A percentile compares a stretch with the other conserved stretches of the same genome.
phyloP scores from a whole-genome alignment of 1,284 basidiomycete species.

The Pisolithus thermaeus region DNA sequence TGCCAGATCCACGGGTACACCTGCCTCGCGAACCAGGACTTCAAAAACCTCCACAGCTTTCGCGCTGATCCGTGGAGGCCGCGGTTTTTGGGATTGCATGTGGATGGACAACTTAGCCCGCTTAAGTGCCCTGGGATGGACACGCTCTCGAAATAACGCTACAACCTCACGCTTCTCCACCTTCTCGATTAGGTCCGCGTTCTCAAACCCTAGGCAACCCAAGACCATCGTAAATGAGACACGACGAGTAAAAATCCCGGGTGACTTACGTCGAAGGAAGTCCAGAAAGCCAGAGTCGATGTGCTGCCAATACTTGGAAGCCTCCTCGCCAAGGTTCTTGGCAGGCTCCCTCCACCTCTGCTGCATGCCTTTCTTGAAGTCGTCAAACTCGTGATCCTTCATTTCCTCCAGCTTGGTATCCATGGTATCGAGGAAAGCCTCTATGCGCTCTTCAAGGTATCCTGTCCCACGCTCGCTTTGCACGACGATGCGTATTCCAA shows the following conservation, averaged over 20 bases:
- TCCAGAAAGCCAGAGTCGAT: slow-evolving; percentile 69
- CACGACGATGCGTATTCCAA: slow-evolving; percentile 83
- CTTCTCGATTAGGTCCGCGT: slow-evolving; percentile 19
- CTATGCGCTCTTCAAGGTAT: slow-evolving; percentile 88
- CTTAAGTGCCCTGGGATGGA: slow-evolving; percentile 65
- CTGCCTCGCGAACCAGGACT: slow-evolving; percentile 44
- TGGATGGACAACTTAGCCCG: slow-evolving; percentile 83
- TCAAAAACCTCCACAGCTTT: slow-evolving; percentile 65
- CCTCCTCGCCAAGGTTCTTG: slow-evolving; percentile 70
- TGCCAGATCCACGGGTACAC: slow-evolving; percentile 48
- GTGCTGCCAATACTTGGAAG: slow-evolving; percentile 59
- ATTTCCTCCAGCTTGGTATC: slow-evolving; percentile 54
- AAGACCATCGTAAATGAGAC: slow-evolving; percentile 4
- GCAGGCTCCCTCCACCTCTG: slow-evolving; percentile 65
- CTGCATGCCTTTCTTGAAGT: slow-evolving; percentile 58
- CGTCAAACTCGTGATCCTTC: slow-evolving; percentile 55
- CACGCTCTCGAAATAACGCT: slow-evolving; percentile 63
- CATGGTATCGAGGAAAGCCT: slow-evolving; percentile 79
- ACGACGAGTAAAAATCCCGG: not conserved
- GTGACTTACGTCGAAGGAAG: slow-evolving; percentile 53
- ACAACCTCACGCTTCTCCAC: slow-evolving; percentile 78
- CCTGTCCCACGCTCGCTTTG: slow-evolving; percentile 84
- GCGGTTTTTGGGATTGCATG: slow-evolving; percentile 63
- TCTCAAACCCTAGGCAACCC: slow-evolving; percentile 13
- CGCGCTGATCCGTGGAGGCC: slow-evolving; percentile 55